Base-by-base conservation (phyloP, 148 eudicot genomes). In the Rhododendron vialii region DNA sequence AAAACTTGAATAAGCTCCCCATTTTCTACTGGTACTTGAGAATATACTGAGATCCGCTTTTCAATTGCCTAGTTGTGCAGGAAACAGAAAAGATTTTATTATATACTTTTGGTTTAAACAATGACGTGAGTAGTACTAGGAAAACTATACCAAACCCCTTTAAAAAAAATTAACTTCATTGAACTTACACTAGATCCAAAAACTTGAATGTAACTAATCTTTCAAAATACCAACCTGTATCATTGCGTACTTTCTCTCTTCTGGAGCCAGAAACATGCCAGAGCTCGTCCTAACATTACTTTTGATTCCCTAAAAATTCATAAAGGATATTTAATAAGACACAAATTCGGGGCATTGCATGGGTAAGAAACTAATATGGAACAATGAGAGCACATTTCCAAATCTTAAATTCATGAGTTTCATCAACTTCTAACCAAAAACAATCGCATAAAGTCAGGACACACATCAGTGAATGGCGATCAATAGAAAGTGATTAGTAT, bases 1-100 rank as follows among this genome's bases (percentile, higher is more conserved):
- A 96, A 87, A 83, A 96, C 95, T 91, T 96, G 99, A 89, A 96
- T 93, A 84, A 93, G 97, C 94, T 96, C 99, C 85, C 99, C 98
- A 89, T 96, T 96, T 86, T 95, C 98, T 45, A 90, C 87, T 86
- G 98, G 99, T 82, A 96, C 87, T 91, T 96, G 99, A 86, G 99
- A 92, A 90, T 92, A 95, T 33, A 95, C 95, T 89, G 99, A 94
- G 76, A 96, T 96, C 81, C 98, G 93, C 86, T 95, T 94, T 90
- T 96, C 99, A 86, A 96, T 96, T 80, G 95, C 96, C 99, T 96
- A 90, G 78, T 83, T 75, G 87, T 79, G 50, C 80, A 82, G 75
- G 78, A 35, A 73, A 83, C 28, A 74, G n/a, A 57, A 55, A 83
- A 75, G 43, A 85, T n/a, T 81, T 26, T 28, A 81, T 13, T 38